These are phyloP conservation scores for Plasmodium cynomolgi DNA, from an alignment of 169 alveolate genomes.

Conservation along the genomic window DNA sequence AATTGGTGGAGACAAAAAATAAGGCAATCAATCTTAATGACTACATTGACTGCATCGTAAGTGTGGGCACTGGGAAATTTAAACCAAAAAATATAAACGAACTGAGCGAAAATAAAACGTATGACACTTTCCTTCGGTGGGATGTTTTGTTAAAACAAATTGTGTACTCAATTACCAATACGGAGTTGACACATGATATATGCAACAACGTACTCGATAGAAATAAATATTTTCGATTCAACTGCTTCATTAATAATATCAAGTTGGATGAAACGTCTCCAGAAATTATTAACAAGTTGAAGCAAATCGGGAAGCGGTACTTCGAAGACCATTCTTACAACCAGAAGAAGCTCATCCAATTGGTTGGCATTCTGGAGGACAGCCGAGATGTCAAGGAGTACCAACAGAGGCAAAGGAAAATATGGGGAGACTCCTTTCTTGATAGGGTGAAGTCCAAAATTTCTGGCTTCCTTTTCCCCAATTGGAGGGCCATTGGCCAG, in stretches of 20 bases:
- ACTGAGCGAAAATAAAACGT: conserved; percentile 36
- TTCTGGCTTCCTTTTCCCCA: conserved; percentile 13
- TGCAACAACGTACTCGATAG: conserved; percentile 75
- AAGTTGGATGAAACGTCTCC: conserved; percentile 80
- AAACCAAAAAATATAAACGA: conserved; percentile 52
- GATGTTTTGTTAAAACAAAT: conserved; percentile 80
- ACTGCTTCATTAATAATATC: conserved; percentile 76
- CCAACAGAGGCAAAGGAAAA: conserved; percentile 48
- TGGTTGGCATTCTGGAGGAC: conserved; percentile 77
- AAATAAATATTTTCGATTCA: conserved; percentile 80
- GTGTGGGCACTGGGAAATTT: conserved; percentile 88
- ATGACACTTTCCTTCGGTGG: conserved; percentile 79
- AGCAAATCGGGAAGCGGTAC: conserved; percentile 76
- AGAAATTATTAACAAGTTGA: conserved; percentile 73
- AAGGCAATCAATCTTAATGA: conserved; percentile 50
- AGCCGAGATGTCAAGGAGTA: conserved; percentile 66
- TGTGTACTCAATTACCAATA: conserved; percentile 81
- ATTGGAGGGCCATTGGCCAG: background rate
- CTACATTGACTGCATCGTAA: conserved; percentile 84
- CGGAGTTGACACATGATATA: conserved; percentile 80
- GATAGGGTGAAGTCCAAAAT: conserved; percentile 19
- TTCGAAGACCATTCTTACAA: conserved; percentile 73
- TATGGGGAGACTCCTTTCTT: conserved; percentile 36
- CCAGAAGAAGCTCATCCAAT: conserved; percentile 56
- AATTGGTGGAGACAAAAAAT: conserved; percentile 3